A percentile compares a stretch with the other conserved stretches of the same genome.
These are phyloP conservation scores for Globisporangium takayamanum DNA, from an alignment of 352 stramenopile genomes.

Conservation along the genomic window DNA sequence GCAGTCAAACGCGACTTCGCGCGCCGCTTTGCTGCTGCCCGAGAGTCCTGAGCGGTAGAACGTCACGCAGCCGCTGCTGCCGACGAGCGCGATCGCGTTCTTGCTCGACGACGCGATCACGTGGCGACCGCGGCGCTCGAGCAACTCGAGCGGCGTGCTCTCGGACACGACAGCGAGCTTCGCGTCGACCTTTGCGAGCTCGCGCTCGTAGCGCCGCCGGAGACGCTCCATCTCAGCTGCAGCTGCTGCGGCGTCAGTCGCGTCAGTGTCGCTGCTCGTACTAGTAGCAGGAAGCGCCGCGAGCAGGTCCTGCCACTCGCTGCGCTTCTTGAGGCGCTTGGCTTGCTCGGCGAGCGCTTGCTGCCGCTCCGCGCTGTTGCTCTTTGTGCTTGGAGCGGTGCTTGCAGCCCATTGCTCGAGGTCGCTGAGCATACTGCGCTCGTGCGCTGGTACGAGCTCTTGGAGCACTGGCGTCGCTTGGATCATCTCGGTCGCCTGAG, in stretches of 20 bases:
- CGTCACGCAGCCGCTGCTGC: slow-evolving; percentile 27
- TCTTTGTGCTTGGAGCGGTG: slow-evolving; percentile 12
- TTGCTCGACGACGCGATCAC: slow-evolving; percentile 49
- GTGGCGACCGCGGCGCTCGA: slow-evolving; percentile 48
- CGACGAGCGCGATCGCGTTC: slow-evolving; percentile 46
- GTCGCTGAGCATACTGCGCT: slow-evolving; percentile 24
- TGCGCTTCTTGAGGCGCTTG: slow-evolving; percentile 56
- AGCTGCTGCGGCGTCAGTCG: slow-evolving; percentile 1
- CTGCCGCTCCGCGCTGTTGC: slow-evolving; percentile 18
- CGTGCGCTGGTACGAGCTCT: slow-evolving; percentile 28
- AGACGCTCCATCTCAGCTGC: slow-evolving; percentile 26
- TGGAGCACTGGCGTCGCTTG: slow-evolving; percentile 21
- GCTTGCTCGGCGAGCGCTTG: slow-evolving; percentile 40
- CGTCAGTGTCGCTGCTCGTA: neutral
- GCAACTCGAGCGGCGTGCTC: slow-evolving; percentile 37
- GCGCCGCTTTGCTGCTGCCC: slow-evolving; percentile 16
- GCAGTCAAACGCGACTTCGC: slow-evolving; percentile 44
- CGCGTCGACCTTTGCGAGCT: slow-evolving; percentile 49
- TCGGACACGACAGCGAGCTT: slow-evolving; percentile 48
- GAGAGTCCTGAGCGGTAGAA: slow-evolving; percentile 26
- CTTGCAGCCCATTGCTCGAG: slow-evolving; percentile 33
- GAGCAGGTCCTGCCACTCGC: slow-evolving; percentile 28
- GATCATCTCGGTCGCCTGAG: slow-evolving; percentile 28
- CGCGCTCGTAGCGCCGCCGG: slow-evolving; percentile 42
- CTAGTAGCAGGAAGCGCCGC: slow-evolving; percentile 7